Evolutionary conservation across 2,329 filamentous ascomycete species (phyloP).

Genomic region (Fusarium udum): DNA sequence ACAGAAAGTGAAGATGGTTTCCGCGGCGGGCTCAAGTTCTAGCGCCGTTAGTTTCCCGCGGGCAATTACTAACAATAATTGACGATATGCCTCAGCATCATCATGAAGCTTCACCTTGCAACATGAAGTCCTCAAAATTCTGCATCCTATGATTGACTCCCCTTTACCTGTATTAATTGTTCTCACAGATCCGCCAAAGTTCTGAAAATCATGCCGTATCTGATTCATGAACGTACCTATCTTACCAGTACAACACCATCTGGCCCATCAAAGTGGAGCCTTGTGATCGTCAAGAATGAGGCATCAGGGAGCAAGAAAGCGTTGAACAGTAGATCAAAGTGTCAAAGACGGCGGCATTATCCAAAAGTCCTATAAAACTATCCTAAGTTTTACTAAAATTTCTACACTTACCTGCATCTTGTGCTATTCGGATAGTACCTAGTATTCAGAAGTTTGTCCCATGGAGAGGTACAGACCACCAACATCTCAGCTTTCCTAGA

Average conservation of each 20-base stretch:
- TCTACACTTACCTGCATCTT: not conserved
- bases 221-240: not conserved
- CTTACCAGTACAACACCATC: not conserved
- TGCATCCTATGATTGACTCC: no score
- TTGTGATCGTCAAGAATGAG: not conserved
- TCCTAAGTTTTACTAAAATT: not conserved
- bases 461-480: not conserved
- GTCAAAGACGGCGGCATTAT: not conserved
- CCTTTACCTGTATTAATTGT: no score
- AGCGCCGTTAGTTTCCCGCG: conserved; percentile 6
- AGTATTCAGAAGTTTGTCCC: not conserved
- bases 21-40: conserved; percentile 6
- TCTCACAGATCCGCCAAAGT: not conserved
- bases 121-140: not conserved
- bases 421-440: not conserved
- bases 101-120: not conserved
- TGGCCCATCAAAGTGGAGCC: not conserved
- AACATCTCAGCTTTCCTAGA: not conserved
- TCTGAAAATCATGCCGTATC: not conserved
- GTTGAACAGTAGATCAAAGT: not conserved
- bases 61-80: not conserved
- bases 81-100: not conserved
- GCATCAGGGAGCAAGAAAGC: not conserved
- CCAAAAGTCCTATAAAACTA: rapidly evolving
- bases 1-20: not conserved